Percentiles rank a stretch among this genome's conserved stretches.
Conservation (phyloP, 495 filamentous ascomycete species). For the Corynascus novoguineensis region DNA sequence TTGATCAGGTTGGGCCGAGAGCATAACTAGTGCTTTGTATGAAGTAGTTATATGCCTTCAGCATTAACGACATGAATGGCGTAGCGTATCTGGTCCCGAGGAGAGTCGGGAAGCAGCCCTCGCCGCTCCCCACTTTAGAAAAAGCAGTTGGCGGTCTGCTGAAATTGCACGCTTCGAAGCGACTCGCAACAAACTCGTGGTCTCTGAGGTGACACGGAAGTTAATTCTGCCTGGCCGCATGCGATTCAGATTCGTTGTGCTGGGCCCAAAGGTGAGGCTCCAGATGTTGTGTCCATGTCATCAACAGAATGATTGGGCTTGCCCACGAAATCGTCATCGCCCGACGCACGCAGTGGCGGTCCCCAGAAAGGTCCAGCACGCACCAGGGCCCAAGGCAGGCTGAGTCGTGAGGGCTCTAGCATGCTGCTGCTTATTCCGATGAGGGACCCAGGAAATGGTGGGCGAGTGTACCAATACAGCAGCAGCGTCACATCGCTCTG, state of each 20-base stretch:
- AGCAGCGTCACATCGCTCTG: neutral
- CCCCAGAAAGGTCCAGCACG: neutral
- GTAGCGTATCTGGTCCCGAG: neutral
- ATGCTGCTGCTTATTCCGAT: conserved; percentile 6
- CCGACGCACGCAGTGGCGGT: neutral
- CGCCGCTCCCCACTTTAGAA: neutral
- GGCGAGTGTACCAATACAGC: conserved; percentile 27
- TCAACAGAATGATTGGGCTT: conserved; percentile 18
- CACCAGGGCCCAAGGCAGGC: neutral
- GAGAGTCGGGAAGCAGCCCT: neutral
- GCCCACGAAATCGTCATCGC: neutral
- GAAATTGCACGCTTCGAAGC: neutral
- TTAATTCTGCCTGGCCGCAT: neutral
- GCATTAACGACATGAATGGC: neutral
- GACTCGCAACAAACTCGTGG: neutral
- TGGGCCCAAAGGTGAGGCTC: conserved; percentile 1
- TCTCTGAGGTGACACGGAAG: neutral
- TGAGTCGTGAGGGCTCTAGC: neutral
- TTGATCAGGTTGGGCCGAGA: neutral
- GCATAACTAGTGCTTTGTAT: neutral
- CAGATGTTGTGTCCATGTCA: conserved; percentile 8
- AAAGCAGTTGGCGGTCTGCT: neutral
- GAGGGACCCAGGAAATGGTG: neutral
- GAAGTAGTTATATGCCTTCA: neutral
- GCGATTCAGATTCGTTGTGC: conserved; percentile 9